Base-by-base conservation (phyloP, 2,329 filamentous ascomycete genomes). In the Rhinocladiella mackenziei region DNA sequence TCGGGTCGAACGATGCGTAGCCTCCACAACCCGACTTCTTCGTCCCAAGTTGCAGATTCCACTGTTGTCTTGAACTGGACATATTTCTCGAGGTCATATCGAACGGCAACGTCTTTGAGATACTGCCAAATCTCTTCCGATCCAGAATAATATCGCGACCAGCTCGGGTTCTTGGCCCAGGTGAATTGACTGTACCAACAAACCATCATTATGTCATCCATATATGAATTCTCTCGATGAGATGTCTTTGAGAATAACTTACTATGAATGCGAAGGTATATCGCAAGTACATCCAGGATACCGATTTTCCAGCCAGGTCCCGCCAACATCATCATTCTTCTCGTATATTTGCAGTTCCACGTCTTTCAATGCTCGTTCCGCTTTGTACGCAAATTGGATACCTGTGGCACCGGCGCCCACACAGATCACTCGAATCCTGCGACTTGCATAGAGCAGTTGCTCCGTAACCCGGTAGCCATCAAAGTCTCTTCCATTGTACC, bases 261-360 rank as follows among this genome's bases (percentile, higher is more conserved):
- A 39, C 37, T 51, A 51, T 74, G 54, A 81, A 81, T 13, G 74
- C 77, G 60, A 73, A 78, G 68, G 73, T 4, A 55, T 53, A 31
- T 54, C 51, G 30, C 51, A 54, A n/a, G 48, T 50, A 48, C 60
- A 62, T 6, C 62, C 61, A 6, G 58, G 59, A 40, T 62, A 64
- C 7, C 50, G n/a, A n/a, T n/a, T n/a, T n/a, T n/a, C n/a, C n/a
- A n/a, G n/a, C n/a, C n/a, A n/a, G n/a, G n/a, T n/a, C 30, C 61
- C 61, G 3, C 61, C 61, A 15, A 63, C 26, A 7, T 60, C 59
- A 9, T 28, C 25, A 18, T 62, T 61, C 45, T 54, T 54, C 36
- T 60, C 58, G 14, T 58, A 60, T 14, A 60, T 57, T 7, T 44
- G 47, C 3, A 59, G 40, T 15, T 58, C 55, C 8, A 58, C 45